Evolutionary conservation across 352 stramenopile species (phyloP), one percentile per base, ranked within the genome.

Genomic region (Globisporangium paddicum): DNA sequence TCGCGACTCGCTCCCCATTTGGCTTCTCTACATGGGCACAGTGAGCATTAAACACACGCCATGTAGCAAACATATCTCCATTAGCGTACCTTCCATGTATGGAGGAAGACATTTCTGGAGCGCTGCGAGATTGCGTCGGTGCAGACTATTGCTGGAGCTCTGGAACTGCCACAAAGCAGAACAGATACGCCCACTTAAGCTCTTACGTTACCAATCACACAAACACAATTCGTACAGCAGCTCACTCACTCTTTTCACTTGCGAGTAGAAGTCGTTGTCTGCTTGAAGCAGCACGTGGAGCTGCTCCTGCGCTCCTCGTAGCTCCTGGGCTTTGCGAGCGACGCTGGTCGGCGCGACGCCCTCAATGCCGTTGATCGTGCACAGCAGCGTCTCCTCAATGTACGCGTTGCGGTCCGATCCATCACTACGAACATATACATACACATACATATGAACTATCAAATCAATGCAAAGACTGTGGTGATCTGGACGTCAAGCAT

Each of bases 201-300:
- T 23, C 23, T 52, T 2, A 37, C 7, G 7, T 9, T 2, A 11
- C 23, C 5, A 18, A 3, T 52, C 2, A 35, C 26, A n/a, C 21
- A 84, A 64, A 23, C 26, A 2, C 34, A n/a, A n/a, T n/a, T n/a
- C n/a, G n/a, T n/a, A n/a, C n/a, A n/a, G n/a, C 26, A 25, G 23
- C 26, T 13, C 38, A 23, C 47, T 42, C 63, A 90, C 82, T 54
- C 79, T 70, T 19, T 77, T 45, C 6, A 80, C 75, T 81, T 98
- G 89, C 1, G 90, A 98, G 72, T 99, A 99, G 72, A 99, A 99
- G 50, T 98, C 96, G 66, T 99, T 99, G 69, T 98, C 94, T 5
- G 93, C 96, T 34, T 83, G 62, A 26, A 99, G 87, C 26, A 68
- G 86, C 45, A 98, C 81, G 26, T 76, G 65, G 19, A 98, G 67